Evolutionary conservation across 345 rosid species (phyloP), one percentile per base, ranked within the genome.

Genomic region (Salix suchowensis): DNA sequence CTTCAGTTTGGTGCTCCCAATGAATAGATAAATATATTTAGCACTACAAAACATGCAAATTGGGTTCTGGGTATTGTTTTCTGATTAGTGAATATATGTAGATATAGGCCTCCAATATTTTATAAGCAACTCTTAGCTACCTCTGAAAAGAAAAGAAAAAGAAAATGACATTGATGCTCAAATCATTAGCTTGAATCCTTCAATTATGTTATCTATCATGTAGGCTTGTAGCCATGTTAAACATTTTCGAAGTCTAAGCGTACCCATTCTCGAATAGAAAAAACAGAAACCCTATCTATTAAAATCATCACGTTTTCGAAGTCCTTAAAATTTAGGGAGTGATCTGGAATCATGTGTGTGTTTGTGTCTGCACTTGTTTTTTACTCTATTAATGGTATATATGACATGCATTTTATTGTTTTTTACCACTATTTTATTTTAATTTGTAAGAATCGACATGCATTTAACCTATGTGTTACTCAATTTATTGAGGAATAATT

Each of bases 11-110:
- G 64, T 34, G 67, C 26, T 70, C 30, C 34, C 37, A 34, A 70
- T 39, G 28, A 32, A 62, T 40, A 28, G 28, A 58, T 23, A 14
- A 32, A 44, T 70, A 46, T 16, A 65, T 77, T 70, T 72, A 67
- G 67, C 65, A 55, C 32, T 58, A 67, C 81, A 68, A 78, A 24
- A 68, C 46, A 67, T 78, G 77, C 77, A 73, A 40, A 60, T 67
- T 42, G 77, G 81, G 70, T 58, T 73, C 34, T 73, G 77, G 69
- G 62, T 3, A 75, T 28, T 71, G 71, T 66, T 72, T 77, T 34
- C 48, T 48, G 68, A 40, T 48, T 15, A 9, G 67, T 24, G 28
- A 14, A 54, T 13, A 13, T n/a, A 54, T 10, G 0, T 15, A 34
- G 11, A 65, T 15, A 34, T 18, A 65, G 21, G 65, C 28, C 16